A percentile compares a stretch with the other conserved stretches of the same genome.
Evolutionary conservation across 2,329 filamentous ascomycete species (phyloP).

Genomic region (Rachicladosporium sp.): DNA sequence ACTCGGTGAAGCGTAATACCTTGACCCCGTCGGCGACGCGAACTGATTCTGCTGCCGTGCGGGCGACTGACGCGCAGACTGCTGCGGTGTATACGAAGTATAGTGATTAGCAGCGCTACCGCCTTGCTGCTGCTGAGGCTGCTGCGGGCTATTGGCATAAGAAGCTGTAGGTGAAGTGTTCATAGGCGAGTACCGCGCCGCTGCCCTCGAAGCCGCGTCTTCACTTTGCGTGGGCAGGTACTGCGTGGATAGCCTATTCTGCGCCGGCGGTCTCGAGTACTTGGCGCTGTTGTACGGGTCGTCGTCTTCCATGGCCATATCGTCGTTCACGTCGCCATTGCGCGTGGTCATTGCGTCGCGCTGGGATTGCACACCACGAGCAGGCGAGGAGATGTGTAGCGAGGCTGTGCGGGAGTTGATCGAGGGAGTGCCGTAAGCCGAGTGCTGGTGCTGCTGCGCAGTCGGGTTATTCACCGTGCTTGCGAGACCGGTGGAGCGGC

Average conservation of each 20-base stretch:
- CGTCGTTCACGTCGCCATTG: constrained; percentile 31
- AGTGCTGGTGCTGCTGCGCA: background rate
- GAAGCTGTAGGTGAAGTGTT: constrained; percentile 74
- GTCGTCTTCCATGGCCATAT: constrained; percentile 66
- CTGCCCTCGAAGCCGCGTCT: constrained; percentile 62
- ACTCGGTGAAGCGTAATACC: constrained; percentile 46
- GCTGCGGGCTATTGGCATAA: constrained; percentile 46
- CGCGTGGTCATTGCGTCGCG: constrained; percentile 11
- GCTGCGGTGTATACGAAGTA: constrained; percentile 27
- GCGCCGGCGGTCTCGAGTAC: constrained; percentile 62
- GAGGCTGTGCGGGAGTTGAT: constrained; percentile 25
- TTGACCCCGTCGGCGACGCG: constrained; percentile 38
- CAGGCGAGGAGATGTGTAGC: constrained; percentile 23
- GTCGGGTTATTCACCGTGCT: too few relatives aligned
- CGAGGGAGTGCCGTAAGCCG: constrained; percentile 14
- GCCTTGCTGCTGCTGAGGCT: constrained; percentile 24
- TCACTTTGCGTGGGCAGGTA: constrained; percentile 36
- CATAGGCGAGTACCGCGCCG: constrained; percentile 93
- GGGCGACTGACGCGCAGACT: constrained; percentile 64
- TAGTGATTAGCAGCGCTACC: constrained; percentile 12
- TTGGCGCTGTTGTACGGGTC: constrained; percentile 79
- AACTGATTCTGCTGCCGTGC: constrained; percentile 46
- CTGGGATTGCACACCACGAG: constrained; percentile 4
- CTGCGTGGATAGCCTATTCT: constrained; percentile 52
- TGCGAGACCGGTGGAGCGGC: too few relatives aligned